Evolutionary conservation across 768 basidiomycete genomes (phyloP).

Genomic region (Suillus luteus): DNA sequence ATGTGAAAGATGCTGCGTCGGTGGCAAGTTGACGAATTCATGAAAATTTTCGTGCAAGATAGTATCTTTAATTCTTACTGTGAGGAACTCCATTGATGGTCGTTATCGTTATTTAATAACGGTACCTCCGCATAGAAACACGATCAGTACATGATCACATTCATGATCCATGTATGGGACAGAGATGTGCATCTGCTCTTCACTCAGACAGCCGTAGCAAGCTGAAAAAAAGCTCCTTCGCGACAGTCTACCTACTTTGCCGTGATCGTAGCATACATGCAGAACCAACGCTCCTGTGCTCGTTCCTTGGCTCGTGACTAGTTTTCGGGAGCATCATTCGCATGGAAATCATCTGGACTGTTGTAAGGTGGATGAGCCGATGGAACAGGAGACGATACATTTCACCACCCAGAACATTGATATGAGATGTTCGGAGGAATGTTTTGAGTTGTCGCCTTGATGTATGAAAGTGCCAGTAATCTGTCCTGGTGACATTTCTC

Average conservation of each 20-base stretch:
- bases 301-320: constrained; percentile 12
- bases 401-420: too few relatives aligned
- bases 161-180: constrained; percentile 15
- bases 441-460: too few relatives aligned
- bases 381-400: too few relatives aligned
- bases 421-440: too few relatives aligned
- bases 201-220: too few relatives aligned
- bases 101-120: background rate
- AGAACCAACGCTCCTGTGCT: constrained; percentile 22
- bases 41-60: constrained; percentile 21
- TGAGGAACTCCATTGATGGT: constrained; percentile 10
- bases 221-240: background rate
- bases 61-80: constrained; percentile 21
- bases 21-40: constrained; percentile 18
- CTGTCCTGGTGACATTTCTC: too few relatives aligned
- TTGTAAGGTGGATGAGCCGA: too few relatives aligned
- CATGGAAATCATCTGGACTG: too few relatives aligned
- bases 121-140: constrained; percentile 10
- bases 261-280: constrained; percentile 20
- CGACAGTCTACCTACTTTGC: constrained; percentile 11
- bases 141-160: constrained; percentile 18
- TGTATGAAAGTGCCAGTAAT: too few relatives aligned
- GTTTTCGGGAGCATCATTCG: too few relatives aligned
- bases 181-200: background rate
- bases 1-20: constrained; percentile 11